Evolutionary conservation across 164 flowering plant genomes (phyloP), one percentile per base, ranked within the genome.

Genomic region (Tetracentron sinense): DNA sequence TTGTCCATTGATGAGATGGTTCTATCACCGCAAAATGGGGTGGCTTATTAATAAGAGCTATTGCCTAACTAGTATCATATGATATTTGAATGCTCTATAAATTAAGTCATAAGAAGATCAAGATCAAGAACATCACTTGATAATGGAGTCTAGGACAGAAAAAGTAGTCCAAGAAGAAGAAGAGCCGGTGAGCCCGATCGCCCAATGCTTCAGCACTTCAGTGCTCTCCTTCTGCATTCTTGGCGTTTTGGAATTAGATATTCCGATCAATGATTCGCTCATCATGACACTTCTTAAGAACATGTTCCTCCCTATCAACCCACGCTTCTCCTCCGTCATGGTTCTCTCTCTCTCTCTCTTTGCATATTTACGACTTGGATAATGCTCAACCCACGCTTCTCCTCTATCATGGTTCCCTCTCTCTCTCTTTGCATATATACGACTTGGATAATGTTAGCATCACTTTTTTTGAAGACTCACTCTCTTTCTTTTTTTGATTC

Each of bases 281-380:
- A 51, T 47, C 26, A 42, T 62, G 26, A n/a, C 56, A 31, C 54
- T 61, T 17, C 62, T 72, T n/a, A 28, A 62, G 20, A 44, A 62
- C 11, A 47, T 62, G 6, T 57, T 72, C 51, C 35, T 72, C 19
- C 75, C 75, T 20, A 61, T 71, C 54, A 71, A 61, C 51, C 56
- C 66, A 7, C 67, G 75, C 21, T 72, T 72, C 55, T 72, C 71
- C 54, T 72, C 75, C 0, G 29, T 72, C 47, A 71, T 66, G 74
- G 74, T 70, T 2, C 35, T 10, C 47, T 10, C n/a, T n/a, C n/a
- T n/a, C 1, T 10, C 47, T 42, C n/a, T 48, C 51, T 48, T 20
- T 48, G 0, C 15, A 0, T 33, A 33, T 4, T 33, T 33, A 4
- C 8, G 38, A 33, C 19, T 17, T 17, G n/a, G n/a, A n/a, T n/a